phyloP scores from a whole-genome alignment of 2,329 filamentous ascomycete species.

The Chaetomium olivaceum region DNA sequence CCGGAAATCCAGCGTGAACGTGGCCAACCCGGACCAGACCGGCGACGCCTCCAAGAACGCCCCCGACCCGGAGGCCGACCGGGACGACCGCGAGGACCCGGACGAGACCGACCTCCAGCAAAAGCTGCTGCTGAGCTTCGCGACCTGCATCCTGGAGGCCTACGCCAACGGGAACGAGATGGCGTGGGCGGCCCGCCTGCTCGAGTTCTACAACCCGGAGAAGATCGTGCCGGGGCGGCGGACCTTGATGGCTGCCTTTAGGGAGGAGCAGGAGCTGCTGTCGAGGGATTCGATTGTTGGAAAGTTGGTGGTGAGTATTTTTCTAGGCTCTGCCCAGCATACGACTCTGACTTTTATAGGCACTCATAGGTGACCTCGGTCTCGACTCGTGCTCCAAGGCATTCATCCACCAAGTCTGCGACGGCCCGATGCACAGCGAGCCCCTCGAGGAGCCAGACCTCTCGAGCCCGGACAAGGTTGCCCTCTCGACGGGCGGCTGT shows the following conservation, averaged over 20 bases:
- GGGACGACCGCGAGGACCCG: constrained; percentile 53
- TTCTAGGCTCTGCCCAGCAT: no score
- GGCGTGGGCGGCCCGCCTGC: constrained; percentile 63
- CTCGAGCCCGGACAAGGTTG: constrained; percentile 49
- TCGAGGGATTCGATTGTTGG: constrained; percentile 68
- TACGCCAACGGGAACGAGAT: constrained; percentile 65
- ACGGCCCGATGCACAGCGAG: constrained; percentile 45
- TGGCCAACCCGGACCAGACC: constrained; percentile 57
- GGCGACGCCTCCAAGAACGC: constrained; percentile 57
- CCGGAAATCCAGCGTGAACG: constrained; percentile 58
- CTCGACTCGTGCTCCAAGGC: constrained; percentile 49
- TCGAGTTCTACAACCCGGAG: constrained; percentile 68
- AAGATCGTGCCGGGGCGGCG: constrained; percentile 61
- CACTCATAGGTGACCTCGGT: constrained; percentile 64
- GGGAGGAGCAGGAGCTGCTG: constrained; percentile 61
- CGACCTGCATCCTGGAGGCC: constrained; percentile 74
- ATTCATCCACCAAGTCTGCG: constrained; percentile 49
- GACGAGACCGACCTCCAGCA: constrained; percentile 63
- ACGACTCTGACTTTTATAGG: constrained; percentile 40
- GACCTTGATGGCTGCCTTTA: constrained; percentile 65
- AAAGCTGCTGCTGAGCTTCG: constrained; percentile 70
- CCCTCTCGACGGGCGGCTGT: constrained; percentile 59
- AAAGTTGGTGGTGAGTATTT: constrained; percentile 62
- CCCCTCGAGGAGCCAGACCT: constrained; percentile 44
- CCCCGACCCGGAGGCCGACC: constrained; percentile 62